Evolutionary conservation across 2,329 filamentous ascomycete species (phyloP).

Genomic region (Pseudogymnoascus sp.): DNA sequence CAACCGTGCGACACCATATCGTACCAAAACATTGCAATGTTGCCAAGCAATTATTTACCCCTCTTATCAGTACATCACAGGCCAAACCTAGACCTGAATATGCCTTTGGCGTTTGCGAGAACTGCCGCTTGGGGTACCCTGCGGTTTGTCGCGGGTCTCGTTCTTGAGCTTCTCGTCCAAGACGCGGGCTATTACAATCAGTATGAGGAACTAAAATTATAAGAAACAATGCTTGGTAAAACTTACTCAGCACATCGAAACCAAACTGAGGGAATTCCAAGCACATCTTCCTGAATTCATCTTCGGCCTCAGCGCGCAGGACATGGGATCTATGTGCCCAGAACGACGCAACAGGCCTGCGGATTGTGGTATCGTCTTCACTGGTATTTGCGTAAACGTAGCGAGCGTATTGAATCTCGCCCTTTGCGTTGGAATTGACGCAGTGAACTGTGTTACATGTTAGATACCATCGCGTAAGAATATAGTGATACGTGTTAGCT

Average conservation of each 20-base stretch:
- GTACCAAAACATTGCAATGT: neutral
- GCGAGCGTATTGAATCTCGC: conserved; percentile 84
- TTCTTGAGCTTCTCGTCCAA: conserved; percentile 59
- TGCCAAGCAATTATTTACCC: neutral
- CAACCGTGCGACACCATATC: neutral
- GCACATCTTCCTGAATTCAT: conserved; percentile 76
- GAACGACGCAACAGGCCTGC: conserved; percentile 79
- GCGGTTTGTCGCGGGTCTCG: conserved; percentile 50
- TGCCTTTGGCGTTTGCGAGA: conserved; percentile 7
- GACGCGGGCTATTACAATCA: conserved; percentile 43
- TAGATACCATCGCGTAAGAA: neutral
- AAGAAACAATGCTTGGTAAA: neutral
- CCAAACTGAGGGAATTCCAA: conserved; percentile 85
- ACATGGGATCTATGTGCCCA: conserved; percentile 78
- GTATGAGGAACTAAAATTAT: conserved; percentile 7
- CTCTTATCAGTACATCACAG: neutral
- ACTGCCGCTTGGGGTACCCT: conserved; percentile 6
- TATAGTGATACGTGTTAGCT: neutral
- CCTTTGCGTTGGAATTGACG: conserved; percentile 76
- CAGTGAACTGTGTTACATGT: conserved; percentile 52
- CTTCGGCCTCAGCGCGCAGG: conserved; percentile 74
- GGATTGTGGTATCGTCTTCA: conserved; percentile 61
- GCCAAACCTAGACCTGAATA: neutral
- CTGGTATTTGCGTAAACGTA: conserved; percentile 77
- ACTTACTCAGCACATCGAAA: conserved; percentile 79